Percentiles rank a stretch among this genome's conserved stretches.
phyloP scores from a whole-genome alignment of 1,284 basidiomycete species.

The Ustilago esculenta region DNA sequence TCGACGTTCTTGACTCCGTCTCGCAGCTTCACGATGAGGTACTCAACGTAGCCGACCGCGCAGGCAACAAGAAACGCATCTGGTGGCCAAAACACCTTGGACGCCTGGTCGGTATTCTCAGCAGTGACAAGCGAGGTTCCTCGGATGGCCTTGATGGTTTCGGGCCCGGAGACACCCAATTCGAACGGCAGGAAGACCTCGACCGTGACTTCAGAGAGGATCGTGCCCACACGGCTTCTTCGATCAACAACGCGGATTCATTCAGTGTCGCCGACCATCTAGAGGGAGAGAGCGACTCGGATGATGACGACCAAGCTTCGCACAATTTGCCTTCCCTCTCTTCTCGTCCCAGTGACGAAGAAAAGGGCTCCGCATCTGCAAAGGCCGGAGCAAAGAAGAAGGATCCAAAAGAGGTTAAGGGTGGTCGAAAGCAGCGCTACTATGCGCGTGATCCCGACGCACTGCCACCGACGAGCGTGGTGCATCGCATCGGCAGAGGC shows the following conservation, averaged over 20 bases:
- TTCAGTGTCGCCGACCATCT: slow-evolving; percentile 11
- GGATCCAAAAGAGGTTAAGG: slow-evolving; percentile 5
- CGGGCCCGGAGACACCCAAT: slow-evolving; percentile 21
- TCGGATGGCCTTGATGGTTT: slow-evolving; percentile 30
- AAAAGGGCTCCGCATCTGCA: slow-evolving; percentile 9
- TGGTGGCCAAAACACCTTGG: slow-evolving; percentile 72
- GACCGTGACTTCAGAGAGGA: slow-evolving; percentile 36
- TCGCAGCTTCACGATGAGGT: slow-evolving; percentile 70
- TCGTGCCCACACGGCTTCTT: slow-evolving; percentile 18
- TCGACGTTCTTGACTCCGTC: slow-evolving; percentile 69
- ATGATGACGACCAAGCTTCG: slow-evolving; percentile 10
- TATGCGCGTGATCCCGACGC: slow-evolving; percentile 77
- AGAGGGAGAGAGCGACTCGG: slow-evolving; percentile 16
- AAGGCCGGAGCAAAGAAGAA: neutral
- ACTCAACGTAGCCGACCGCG: slow-evolving; percentile 68
- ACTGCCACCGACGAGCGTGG: slow-evolving; percentile 71
- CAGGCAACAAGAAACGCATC: slow-evolving; percentile 68
- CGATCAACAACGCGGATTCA: neutral
- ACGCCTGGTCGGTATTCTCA: slow-evolving; percentile 66
- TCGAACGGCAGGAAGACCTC: slow-evolving; percentile 38
- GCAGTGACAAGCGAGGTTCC: slow-evolving; percentile 34
- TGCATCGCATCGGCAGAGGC: slow-evolving; percentile 50
- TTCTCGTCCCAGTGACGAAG: slow-evolving; percentile 19
- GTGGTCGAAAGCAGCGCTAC: slow-evolving; percentile 6
- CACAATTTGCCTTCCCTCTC: neutral